Evolutionary conservation across 805 yeast species (phyloP).

Genomic region (Starmerella roubikii): DNA sequence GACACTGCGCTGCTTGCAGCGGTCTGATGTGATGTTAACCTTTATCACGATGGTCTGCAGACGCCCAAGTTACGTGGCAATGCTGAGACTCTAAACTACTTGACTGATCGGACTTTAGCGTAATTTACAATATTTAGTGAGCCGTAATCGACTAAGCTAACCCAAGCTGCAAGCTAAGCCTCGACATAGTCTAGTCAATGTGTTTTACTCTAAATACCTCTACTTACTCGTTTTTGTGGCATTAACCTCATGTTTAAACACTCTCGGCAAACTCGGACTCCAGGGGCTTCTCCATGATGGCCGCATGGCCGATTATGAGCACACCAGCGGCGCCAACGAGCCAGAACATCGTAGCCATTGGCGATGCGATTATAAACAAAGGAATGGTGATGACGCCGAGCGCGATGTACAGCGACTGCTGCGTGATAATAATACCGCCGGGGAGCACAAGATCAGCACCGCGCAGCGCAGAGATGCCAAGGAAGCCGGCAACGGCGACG

Average conservation of each 20-base stretch:
- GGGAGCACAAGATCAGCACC: constrained; percentile 70
- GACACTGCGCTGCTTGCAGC: too few species aligned
- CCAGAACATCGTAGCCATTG: constrained; percentile 84
- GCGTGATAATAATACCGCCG: constrained; percentile 54
- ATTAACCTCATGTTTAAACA: too few species aligned
- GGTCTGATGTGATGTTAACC: constrained; percentile 44
- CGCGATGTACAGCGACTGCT: constrained; percentile 66
- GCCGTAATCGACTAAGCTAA: too few species aligned
- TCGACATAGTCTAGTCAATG: too few species aligned
- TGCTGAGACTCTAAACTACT: constrained; percentile 69
- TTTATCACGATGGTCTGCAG: constrained; percentile 56
- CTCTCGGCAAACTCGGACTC: constrained; percentile 82
- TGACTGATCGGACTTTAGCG: too few species aligned
- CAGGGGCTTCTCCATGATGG: constrained; percentile 86
- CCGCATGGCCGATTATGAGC: constrained; percentile 71
- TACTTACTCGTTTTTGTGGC: too few species aligned
- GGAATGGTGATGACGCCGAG: constrained; percentile 66
- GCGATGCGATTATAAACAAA: constrained; percentile 75
- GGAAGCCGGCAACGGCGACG: constrained; percentile 59
- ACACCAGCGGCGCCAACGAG: constrained; percentile 73
- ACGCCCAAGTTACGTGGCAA: constrained; percentile 41
- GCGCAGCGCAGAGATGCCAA: constrained; percentile 61
- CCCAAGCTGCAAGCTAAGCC: too few species aligned
- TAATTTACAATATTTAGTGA: too few species aligned
- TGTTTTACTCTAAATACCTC: too few species aligned